Conservation (phyloP, 768 basidiomycete genomes). For the Tylopilus plumbeoviolaceoides region DNA sequence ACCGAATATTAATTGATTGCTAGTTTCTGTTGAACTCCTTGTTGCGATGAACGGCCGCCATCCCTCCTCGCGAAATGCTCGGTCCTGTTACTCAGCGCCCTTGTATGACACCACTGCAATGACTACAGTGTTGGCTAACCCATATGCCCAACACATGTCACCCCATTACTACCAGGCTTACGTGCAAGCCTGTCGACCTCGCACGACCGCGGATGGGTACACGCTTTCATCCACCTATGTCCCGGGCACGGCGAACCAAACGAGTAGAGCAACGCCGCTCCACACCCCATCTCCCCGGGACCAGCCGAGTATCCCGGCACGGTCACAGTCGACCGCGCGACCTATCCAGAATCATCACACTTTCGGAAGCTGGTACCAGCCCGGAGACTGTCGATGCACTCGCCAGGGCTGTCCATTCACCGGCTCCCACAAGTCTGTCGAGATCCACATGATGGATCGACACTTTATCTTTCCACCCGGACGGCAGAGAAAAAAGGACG, state of each 20-base stretch:
- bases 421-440: constrained; percentile 67
- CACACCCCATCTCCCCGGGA: background rate
- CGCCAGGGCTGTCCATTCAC: constrained; percentile 62
- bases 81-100: constrained; percentile 13
- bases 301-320: constrained; percentile 1
- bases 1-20: background rate
- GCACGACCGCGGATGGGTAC: constrained; percentile 34
- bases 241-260: constrained; percentile 13
- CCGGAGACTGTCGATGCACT: constrained; percentile 58
- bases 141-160: constrained; percentile 31
- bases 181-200: constrained; percentile 30
- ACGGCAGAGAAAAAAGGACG: constrained; percentile 57
- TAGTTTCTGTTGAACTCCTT: background rate
- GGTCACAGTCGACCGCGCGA: constrained; percentile 2
- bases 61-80: constrained; percentile 1
- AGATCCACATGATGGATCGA: constrained; percentile 87
- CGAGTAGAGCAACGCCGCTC: background rate
- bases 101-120: constrained; percentile 23
- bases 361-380: constrained; percentile 52
- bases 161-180: constrained; percentile 58
- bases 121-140: constrained; percentile 26
- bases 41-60: constrained; percentile 13
- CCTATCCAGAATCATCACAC: constrained; percentile 19
- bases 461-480: constrained; percentile 78
- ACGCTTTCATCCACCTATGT: constrained; percentile 37